These are phyloP conservation scores for Colletotrichum echinochloae DNA, from an alignment of 2,329 filamentous ascomycete species.

Conservation along the genomic window DNA sequence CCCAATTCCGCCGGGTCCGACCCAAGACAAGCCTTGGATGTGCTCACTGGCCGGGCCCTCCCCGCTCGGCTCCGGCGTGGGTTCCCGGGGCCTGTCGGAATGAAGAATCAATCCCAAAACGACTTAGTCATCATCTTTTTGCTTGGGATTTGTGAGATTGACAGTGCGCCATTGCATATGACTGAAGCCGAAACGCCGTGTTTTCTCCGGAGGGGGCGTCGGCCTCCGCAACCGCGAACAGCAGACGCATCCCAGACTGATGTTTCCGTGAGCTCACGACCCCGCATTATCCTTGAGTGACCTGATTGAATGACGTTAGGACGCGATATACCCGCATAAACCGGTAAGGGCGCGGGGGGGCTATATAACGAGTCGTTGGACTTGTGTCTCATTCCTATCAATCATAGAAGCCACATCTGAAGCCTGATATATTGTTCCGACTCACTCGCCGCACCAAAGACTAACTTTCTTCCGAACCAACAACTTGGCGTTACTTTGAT, in stretches of 20 bases:
- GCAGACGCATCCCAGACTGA: conserved; percentile 18
- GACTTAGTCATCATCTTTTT: conserved; percentile 16
- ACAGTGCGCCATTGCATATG: not conserved
- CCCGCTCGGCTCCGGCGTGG: conserved; percentile 1
- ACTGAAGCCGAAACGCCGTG: conserved; percentile 35
- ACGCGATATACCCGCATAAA: conserved; percentile 8
- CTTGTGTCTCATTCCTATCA: not conserved
- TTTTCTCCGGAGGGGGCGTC: conserved; percentile 36
- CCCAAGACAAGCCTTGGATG: not conserved
- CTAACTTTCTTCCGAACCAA: not conserved
- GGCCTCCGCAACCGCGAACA: conserved; percentile 24
- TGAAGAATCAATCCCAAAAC: not conserved
- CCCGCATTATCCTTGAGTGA: conserved; percentile 24
- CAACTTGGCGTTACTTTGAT: not conserved
- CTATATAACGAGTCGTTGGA: conserved; percentile 9
- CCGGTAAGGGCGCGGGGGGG: not conserved
- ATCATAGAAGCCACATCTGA: not conserved
- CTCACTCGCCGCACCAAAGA: not conserved
- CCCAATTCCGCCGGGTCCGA: not conserved
- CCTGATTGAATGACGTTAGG: conserved; percentile 32
- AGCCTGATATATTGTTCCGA: not conserved
- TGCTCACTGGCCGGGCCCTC: not conserved
- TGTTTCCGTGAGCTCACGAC: conserved; percentile 34
- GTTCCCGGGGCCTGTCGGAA: not conserved
- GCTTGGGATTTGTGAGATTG: conserved; percentile 3